Evolutionary conservation across 306 rosid genomes (phyloP).

Genomic region (Cicer cuneatum): DNA sequence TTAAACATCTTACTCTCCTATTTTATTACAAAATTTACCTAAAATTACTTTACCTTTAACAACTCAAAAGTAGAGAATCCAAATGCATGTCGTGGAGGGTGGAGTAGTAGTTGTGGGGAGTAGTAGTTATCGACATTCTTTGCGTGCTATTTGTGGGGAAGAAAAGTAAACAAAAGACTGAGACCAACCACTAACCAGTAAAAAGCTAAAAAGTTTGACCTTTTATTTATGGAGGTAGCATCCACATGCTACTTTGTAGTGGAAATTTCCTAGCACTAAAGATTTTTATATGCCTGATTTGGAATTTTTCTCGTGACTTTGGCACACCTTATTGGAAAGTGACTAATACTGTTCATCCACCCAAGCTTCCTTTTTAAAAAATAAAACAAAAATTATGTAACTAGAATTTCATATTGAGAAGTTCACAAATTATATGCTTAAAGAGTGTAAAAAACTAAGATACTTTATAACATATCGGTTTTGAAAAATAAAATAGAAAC

Average conservation of each 20-base stretch:
- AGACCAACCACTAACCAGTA: not conserved
- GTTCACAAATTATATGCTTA: not conserved
- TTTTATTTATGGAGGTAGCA: slow-evolving; percentile 14
- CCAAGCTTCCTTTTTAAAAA: not conserved
- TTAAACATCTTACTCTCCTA: no score
- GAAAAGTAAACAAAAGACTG: not conserved
- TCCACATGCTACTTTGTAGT: slow-evolving; percentile 24
- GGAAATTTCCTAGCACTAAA: not conserved
- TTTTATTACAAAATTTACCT: no score
- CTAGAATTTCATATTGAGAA: not conserved
- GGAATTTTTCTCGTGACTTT: slow-evolving; percentile 23
- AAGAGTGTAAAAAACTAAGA: no score
- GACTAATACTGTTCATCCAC: not conserved
- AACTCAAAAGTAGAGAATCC: no score
- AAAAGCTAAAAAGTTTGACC: not conserved
- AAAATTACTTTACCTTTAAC: no score
- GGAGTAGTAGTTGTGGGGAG: not conserved
- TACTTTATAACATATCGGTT: no score
- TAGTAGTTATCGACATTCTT: not conserved
- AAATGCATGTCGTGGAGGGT: not conserved
- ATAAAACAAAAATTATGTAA: not conserved
- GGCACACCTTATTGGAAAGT: not conserved
- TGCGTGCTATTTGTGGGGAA: slow-evolving; percentile 3
- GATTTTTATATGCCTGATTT: slow-evolving; percentile 14
- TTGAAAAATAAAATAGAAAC: no score